A percentile compares a stretch with the other conserved stretches of the same genome.
These are phyloP conservation scores for Ramularia endophylla DNA, from an alignment of 2,329 filamentous ascomycete genomes.

Conservation along the genomic window DNA sequence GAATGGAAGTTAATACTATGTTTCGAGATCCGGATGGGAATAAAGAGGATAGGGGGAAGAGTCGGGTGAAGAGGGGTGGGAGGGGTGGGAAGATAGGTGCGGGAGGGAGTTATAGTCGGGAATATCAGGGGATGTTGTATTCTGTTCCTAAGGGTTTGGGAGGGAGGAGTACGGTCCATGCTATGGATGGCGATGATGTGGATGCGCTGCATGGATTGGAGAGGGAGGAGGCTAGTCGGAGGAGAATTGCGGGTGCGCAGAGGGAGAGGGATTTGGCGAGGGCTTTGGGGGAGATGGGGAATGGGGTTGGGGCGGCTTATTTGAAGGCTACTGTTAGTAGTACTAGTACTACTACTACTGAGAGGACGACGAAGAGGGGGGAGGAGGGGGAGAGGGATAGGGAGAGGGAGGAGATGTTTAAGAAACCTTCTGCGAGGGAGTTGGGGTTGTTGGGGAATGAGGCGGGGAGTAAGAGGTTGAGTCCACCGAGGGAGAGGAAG, in stretches of 20 bases:
- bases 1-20: slow-evolving; percentile 75
- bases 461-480: slow-evolving; percentile 37
- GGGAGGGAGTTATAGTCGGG: slow-evolving; percentile 51
- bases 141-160: slow-evolving; percentile 30
- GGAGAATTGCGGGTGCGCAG: slow-evolving; percentile 60
- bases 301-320: slow-evolving; percentile 64
- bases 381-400: slow-evolving; percentile 9
- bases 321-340: slow-evolving; percentile 42
- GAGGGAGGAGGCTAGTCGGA: slow-evolving; percentile 57
- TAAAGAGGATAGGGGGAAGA: slow-evolving; percentile 8
- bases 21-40: slow-evolving; percentile 25
- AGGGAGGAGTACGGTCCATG: slow-evolving; percentile 48
- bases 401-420: slow-evolving; percentile 12
- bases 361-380: background rate
- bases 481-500: slow-evolving; percentile 38
- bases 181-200: slow-evolving; percentile 61
- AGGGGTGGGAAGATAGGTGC: slow-evolving; percentile 28
- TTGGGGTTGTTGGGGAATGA: slow-evolving; percentile 41
- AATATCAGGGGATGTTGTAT: slow-evolving; percentile 45
- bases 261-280: slow-evolving; percentile 67
- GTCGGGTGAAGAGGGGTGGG: slow-evolving; percentile 6
- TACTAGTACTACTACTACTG: slow-evolving; percentile 11
- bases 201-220: slow-evolving; percentile 49
- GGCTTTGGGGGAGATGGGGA: slow-evolving; percentile 58
- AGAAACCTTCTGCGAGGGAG: slow-evolving; percentile 28